These are phyloP conservation scores for Saturnispora silvae DNA, from an alignment of 805 yeast genomes.

Conservation along the genomic window DNA sequence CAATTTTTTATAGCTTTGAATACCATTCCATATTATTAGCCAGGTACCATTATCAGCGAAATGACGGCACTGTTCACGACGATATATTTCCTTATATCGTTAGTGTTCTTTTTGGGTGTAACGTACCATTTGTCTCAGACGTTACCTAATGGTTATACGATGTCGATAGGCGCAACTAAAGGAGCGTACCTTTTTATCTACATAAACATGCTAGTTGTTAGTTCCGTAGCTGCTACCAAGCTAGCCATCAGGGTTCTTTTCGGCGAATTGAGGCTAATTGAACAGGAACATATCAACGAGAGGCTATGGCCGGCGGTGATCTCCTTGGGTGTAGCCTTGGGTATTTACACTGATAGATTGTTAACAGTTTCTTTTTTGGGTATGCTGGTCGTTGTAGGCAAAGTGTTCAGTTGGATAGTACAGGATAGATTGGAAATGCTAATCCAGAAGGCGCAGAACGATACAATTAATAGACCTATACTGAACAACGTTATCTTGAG, in stretches of 20 bases:
- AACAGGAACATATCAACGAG: conserved; percentile 63
- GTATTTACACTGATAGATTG: conserved; percentile 37
- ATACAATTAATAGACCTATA: conserved; percentile 16
- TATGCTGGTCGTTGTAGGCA: conserved; percentile 43
- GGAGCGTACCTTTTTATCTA: conserved; percentile 35
- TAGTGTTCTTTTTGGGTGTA: too few relatives aligned
- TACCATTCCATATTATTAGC: too few relatives aligned
- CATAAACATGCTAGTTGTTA: conserved; percentile 33
- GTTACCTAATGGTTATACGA: conserved; percentile 40
- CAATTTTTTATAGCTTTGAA: too few relatives aligned
- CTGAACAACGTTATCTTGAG: conserved; percentile 22
- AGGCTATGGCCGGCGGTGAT: conserved; percentile 55
- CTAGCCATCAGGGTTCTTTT: conserved; percentile 45
- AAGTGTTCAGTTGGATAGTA: conserved; percentile 70
- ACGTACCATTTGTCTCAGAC: too few relatives aligned
- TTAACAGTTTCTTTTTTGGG: conserved; percentile 27
- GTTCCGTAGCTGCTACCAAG: conserved; percentile 32
- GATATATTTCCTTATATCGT: too few relatives aligned
- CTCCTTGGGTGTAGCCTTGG: conserved; percentile 46
- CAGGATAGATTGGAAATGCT: conserved; percentile 37
- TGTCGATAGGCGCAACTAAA: conserved; percentile 39
- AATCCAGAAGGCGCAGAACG: conserved; percentile 32
- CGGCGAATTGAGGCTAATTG: conserved; percentile 67
- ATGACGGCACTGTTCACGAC: too few relatives aligned
- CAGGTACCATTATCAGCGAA: too few relatives aligned